Evolutionary conservation across 129 eudicot species (phyloP).

Genomic region (Chrysanthemum lavandulifolium): DNA sequence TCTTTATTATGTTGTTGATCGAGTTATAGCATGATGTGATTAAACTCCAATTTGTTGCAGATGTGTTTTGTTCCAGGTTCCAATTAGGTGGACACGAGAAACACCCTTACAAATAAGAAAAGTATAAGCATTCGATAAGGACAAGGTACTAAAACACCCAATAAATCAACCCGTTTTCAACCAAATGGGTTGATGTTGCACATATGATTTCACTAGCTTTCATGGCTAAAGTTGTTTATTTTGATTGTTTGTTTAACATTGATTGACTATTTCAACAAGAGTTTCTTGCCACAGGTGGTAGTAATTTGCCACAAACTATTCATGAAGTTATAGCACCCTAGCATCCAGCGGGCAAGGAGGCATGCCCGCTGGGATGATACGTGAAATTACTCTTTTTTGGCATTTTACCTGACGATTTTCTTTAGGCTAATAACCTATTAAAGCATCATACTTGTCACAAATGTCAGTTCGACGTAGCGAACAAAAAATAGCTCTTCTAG

Average conservation of each 20-base stretch:
- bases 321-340: slow-evolving; percentile 46
- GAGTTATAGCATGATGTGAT: no score
- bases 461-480: no score
- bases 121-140: no score
- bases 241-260: not conserved
- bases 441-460: no score
- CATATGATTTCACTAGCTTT: not conserved
- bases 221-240: not conserved
- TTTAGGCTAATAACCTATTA: no score
- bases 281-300: slow-evolving; percentile 62
- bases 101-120: no score
- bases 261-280: slow-evolving; percentile 38
- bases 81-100: no score
- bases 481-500: no score
- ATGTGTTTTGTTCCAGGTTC: no score
- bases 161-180: not conserved
- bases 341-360: slow-evolving; percentile 33
- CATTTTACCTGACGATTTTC: not conserved
- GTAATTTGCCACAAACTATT: slow-evolving; percentile 53
- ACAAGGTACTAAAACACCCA: not conserved
- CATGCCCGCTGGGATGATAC: slow-evolving; percentile 85
- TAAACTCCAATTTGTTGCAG: no score
- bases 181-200: not conserved
- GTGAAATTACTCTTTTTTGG: slow-evolving; percentile 26
- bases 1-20: no score